Evolutionary conservation across 305 asterid species (phyloP).

Genomic region (Fraxinus latifolia): DNA sequence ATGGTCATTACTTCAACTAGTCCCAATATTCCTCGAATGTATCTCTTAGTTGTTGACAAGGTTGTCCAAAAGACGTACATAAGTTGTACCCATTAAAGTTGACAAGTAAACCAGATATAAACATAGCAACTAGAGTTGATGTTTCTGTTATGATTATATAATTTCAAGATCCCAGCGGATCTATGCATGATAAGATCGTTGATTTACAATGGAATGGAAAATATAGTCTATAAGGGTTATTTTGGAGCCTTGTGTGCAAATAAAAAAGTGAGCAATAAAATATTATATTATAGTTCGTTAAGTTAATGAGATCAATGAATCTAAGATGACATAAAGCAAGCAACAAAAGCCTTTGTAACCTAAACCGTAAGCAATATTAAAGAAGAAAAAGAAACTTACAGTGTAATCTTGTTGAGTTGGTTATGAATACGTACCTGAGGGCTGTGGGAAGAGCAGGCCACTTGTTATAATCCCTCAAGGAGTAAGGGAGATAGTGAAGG

Average conservation of each 20-base stretch:
- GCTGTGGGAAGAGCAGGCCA: slow-evolving; percentile 69
- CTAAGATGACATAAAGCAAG: neutral
- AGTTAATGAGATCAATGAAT: neutral
- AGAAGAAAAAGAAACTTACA: neutral
- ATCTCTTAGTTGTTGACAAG: slow-evolving; percentile 15
- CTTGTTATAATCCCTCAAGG: slow-evolving; percentile 54
- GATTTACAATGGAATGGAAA: neutral
- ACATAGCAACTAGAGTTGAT: neutral
- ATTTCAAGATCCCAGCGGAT: neutral
- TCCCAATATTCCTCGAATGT: neutral
- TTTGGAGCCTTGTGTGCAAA: neutral
- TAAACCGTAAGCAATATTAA: neutral
- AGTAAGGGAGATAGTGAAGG: slow-evolving; percentile 65
- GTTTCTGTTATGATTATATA: neutral
- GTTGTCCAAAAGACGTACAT: slow-evolving; percentile 16
- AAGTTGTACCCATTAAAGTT: slow-evolving; percentile 5
- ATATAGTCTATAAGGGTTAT: neutral
- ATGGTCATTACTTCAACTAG: neutral
- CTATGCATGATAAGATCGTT: neutral
- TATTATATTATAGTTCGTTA: neutral
- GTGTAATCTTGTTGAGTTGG: neutral
- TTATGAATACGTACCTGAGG: slow-evolving; percentile 42
- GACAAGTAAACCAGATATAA: slow-evolving; percentile 15
- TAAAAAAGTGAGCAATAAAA: neutral
- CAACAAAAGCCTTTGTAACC: neutral